Conservation (phyloP, 345 rosid genomes). For the Aurinia saxatilis region DNA sequence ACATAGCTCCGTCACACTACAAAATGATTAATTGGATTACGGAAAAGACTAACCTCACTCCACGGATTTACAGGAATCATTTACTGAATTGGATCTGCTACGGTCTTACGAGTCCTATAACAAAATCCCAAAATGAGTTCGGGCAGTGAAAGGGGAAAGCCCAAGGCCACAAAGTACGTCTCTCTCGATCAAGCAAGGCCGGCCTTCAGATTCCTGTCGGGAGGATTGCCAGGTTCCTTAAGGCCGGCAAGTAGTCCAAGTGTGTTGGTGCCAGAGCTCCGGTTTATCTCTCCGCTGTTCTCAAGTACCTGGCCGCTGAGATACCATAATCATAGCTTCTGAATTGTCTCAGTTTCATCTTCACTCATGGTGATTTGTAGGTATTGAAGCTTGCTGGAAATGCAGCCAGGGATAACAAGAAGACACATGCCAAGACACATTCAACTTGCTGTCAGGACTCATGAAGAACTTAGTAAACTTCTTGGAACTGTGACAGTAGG, state of each 20-base stretch:
- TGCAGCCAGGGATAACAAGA: conserved; percentile 77
- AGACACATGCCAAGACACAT: conserved; percentile 73
- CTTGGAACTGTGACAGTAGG: conserved; percentile 63
- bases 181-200: conserved; percentile 52
- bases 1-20: too few species aligned
- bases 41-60: too few species aligned
- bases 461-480: conserved; percentile 61
- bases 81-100: too few species aligned
- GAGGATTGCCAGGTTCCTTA: conserved; percentile 60
- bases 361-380: too few species aligned
- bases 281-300: conserved; percentile 82
- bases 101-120: too few species aligned
- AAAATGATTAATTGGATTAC: too few species aligned
- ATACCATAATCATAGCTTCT: too few species aligned
- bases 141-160: conserved; percentile 34
- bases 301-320: conserved; percentile 78
- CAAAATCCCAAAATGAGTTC: conserved; percentile 27
- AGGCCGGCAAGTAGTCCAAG: conserved; percentile 56
- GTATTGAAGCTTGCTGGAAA: conserved; percentile 76
- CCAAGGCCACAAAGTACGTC: conserved; percentile 48
- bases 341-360: too few species aligned
- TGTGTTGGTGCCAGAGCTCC: conserved; percentile 70
- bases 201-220: conserved; percentile 73
- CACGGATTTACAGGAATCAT: too few species aligned
- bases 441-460: conserved; percentile 63